Evolutionary conservation across 257 asterid species (phyloP).

Genomic region (Ajuga chamaepitys): DNA sequence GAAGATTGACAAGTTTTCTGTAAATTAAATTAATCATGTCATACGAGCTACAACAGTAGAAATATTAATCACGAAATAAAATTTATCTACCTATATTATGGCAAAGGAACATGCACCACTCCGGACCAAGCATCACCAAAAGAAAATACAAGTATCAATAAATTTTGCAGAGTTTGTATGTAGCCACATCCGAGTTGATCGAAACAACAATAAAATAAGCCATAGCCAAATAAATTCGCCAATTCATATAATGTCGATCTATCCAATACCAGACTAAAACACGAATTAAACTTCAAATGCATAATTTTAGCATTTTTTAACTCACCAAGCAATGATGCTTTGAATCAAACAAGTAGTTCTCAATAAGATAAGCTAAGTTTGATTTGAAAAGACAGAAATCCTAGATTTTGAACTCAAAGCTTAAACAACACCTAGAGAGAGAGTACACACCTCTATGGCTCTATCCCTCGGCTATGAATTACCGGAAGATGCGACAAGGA

Average conservation of each 20-base stretch:
- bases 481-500: conserved; percentile 34
- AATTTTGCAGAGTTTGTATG: not conserved
- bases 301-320: not conserved
- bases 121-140: not conserved
- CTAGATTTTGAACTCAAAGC: conserved; percentile 42
- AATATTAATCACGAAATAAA: not conserved
- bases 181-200: conserved; percentile 1
- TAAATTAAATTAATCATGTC: not conserved
- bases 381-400: conserved; percentile 12
- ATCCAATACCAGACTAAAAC: not conserved
- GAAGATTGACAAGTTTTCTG: not conserved
- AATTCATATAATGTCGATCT: conserved; percentile 12
- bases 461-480: conserved; percentile 29
- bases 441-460: conserved; percentile 32
- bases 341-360: not conserved
- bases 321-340: conserved; percentile 5
- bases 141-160: not conserved
- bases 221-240: not conserved
- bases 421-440: conserved; percentile 20
- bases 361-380: not conserved
- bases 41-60: not conserved
- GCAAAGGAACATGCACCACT: not conserved
- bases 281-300: not conserved
- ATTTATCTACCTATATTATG: not conserved
- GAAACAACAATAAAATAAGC: not conserved